Evolutionary conservation across 1,139 yeast genomes (phyloP), one percentile per base, ranked within the genome.

Genomic region (Keqinozyma sinolaborantium): DNA sequence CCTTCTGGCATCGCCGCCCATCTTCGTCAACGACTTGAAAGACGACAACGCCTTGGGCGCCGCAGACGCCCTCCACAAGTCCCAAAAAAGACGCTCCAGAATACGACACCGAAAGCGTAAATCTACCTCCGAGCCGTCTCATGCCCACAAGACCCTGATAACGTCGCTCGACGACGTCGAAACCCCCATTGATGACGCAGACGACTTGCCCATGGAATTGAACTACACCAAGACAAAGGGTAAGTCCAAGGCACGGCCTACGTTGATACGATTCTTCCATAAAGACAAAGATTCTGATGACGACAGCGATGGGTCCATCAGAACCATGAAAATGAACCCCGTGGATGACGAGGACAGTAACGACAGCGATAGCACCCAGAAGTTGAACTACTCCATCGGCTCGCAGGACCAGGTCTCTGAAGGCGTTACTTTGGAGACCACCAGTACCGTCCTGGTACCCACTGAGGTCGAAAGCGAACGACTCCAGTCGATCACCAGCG

Each of bases 1-100:
- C 4, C 30, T 46, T 7, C 52, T 51, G 31, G 46, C 44, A 3
- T 63, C 70, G 1, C 70, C 71, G 0, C 71, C 70, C 1, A 63
- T 64, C 5, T 42, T 57, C 4, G 56, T 63, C 30, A 23, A 34
- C 21, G 10, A 18, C 10, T 18, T 18, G 7, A 18, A 18, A 7
- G 21, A 18, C 10, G 21, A 18, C 7, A 7, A 7, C 21, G 10
- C 7, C 7, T 7, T 7, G 7, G 9, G 10, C 7, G 9, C 21
- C 7, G 9, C 7, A 18, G 21, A 18, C 21, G 10, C 7, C 21
- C n/a, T n/a, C n/a, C 21, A 18, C 21, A 18, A 18, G 10, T 7
- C 21, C 10, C 7, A 7, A 7, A 35, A 31, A 24, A 36, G 39
- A 26, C 30, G 32, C 9, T 35, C 38, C 21, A 34, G 24, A 24